Evolutionary conservation across 345 rosid species (phyloP).

Genomic region (Mangifera indica): DNA sequence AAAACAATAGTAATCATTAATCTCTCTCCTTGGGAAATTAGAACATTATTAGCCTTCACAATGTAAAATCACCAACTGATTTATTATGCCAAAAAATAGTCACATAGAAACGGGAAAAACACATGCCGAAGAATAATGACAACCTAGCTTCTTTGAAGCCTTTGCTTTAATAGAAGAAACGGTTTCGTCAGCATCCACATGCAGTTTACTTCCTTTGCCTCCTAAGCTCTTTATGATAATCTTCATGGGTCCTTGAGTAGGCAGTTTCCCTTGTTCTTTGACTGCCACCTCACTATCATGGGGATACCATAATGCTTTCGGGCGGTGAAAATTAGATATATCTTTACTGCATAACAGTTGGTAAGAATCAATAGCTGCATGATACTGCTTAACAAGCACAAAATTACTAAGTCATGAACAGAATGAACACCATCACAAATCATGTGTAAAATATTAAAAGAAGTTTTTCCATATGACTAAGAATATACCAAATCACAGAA

Average conservation of each 20-base stretch:
- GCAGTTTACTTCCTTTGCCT: conserved; percentile 92
- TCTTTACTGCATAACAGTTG: conserved; percentile 67
- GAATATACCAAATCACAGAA: too few relatives aligned
- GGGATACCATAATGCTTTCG: conserved; percentile 94
- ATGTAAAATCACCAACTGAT: conserved; percentile 15
- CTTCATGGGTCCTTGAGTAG: conserved; percentile 81
- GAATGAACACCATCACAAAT: background rate
- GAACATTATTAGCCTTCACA: background rate
- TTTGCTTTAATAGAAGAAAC: conserved; percentile 76
- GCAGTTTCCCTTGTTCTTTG: conserved; percentile 78
- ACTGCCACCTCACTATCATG: conserved; percentile 91
- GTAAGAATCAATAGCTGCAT: conserved; percentile 8
- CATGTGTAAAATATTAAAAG: background rate
- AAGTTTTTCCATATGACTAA: background rate
- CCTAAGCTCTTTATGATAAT: conserved; percentile 90
- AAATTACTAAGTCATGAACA: conserved; percentile 18
- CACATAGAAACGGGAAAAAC: background rate
- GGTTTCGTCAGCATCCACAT: conserved; percentile 83
- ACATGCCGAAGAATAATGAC: conserved; percentile 23
- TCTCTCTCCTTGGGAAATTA: conserved; percentile 14
- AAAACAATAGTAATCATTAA: conserved; percentile 20
- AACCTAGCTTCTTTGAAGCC: conserved; percentile 96
- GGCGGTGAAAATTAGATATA: conserved; percentile 91
- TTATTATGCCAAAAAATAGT: conserved; percentile 6
- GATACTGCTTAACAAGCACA: background rate